These are phyloP conservation scores for Debaryomyces sp. DNA, from an alignment of 1,139 yeast genomes.

Conservation along the genomic window DNA sequence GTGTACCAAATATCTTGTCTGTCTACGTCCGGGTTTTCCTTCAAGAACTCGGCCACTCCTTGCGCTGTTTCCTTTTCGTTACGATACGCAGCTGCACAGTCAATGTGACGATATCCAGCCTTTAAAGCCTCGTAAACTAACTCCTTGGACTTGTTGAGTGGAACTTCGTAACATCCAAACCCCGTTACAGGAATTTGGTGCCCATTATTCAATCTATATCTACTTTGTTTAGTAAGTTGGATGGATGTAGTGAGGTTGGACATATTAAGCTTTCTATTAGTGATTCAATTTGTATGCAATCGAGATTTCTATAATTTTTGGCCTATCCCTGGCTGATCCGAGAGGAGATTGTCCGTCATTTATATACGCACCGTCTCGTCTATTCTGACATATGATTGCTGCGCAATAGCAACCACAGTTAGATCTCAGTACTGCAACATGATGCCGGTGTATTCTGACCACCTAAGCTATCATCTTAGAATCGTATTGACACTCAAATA, in stretches of 20 bases:
- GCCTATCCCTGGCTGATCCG: not conserved
- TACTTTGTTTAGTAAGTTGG: conserved; percentile 31
- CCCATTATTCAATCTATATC: conserved; percentile 40
- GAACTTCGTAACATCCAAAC: conserved; percentile 37
- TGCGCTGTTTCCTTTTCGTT: conserved; percentile 52
- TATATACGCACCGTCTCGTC: not conserved
- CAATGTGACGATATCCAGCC: conserved; percentile 67
- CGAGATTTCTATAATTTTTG: not conserved
- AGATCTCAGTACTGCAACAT: not conserved
- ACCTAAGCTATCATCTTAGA: not conserved
- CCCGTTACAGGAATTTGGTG: conserved; percentile 43
- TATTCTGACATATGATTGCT: not conserved
- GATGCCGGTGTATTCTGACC: not conserved
- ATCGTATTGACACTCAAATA: not conserved
- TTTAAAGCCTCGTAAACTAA: conserved; percentile 48
- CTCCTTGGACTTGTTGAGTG: conserved; percentile 25
- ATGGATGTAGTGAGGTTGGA: conserved; percentile 29
- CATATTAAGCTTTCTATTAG: conserved; percentile 14
- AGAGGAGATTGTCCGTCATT: not conserved
- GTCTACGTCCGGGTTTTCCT: conserved; percentile 34
- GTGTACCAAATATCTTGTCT: conserved; percentile 42
- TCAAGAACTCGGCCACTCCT: conserved; percentile 44
- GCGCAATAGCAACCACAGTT: conserved; percentile 6
- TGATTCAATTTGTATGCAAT: not conserved
- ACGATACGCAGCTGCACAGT: conserved; percentile 48